Conservation (phyloP, 192 early-diverging fungal species). For the Cetraspora pellucida region DNA sequence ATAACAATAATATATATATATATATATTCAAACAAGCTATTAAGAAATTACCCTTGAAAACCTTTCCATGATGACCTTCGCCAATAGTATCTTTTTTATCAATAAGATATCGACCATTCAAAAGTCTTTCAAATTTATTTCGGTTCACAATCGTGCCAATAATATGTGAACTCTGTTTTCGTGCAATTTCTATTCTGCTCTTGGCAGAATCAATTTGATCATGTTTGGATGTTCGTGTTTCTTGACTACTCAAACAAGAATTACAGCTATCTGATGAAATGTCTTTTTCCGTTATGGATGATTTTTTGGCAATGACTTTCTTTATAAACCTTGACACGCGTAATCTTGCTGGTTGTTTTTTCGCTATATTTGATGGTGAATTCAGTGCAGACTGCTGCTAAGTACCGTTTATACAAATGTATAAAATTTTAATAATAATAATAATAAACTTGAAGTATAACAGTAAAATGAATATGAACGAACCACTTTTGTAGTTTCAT, state of each 20-base stretch:
- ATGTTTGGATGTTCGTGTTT: background rate
- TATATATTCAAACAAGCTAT: background rate
- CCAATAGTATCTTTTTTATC: conserved; percentile 27
- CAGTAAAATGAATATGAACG: background rate
- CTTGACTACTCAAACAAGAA: too few relatives aligned
- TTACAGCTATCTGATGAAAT: too few relatives aligned
- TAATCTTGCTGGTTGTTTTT: too few relatives aligned
- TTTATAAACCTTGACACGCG: too few relatives aligned
- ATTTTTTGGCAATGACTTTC: too few relatives aligned
- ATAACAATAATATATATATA: background rate
- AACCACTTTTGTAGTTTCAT: background rate
- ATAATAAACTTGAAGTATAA: too few relatives aligned
- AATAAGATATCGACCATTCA: conserved; percentile 20
- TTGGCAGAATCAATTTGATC: background rate
- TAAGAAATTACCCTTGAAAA: conserved; percentile 4
- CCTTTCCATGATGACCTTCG: conserved; percentile 32
- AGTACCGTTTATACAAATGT: too few relatives aligned
- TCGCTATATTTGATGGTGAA: too few relatives aligned
- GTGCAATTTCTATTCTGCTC: background rate
- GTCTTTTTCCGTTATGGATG: too few relatives aligned
- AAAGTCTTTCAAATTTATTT: conserved; percentile 1
- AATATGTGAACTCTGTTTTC: background rate
- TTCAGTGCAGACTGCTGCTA: too few relatives aligned
- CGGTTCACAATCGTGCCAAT: conserved; percentile 17
- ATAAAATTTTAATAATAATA: too few relatives aligned